Conservation (phyloP, 2,329 filamentous ascomycete species). For the Akanthomyces uredinophilus region DNA sequence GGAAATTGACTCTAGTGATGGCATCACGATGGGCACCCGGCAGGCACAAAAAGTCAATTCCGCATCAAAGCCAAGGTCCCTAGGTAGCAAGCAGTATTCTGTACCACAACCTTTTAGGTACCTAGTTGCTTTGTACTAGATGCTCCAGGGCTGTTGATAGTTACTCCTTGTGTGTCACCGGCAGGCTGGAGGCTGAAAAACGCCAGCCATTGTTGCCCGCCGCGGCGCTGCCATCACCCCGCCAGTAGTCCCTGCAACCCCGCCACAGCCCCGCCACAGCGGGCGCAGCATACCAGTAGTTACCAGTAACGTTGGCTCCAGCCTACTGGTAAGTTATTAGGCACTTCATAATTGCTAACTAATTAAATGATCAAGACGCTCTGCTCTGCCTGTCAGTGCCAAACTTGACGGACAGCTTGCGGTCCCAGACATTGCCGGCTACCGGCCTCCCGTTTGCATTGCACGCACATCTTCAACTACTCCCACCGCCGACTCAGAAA, state of each 20-base stretch:
- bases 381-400: not conserved
- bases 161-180: not conserved
- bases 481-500: not conserved
- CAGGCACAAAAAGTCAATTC: not conserved
- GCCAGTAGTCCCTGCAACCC: not conserved
- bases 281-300: not conserved
- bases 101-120: too few species aligned
- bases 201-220: not conserved
- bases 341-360: too few species aligned
- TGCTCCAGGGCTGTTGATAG: not conserved
- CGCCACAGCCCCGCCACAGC: conserved; percentile 7
- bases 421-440: not conserved
- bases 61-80: too few species aligned
- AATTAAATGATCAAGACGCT: too few species aligned
- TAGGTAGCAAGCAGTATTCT: too few species aligned
- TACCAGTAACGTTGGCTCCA: too few species aligned
- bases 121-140: too few species aligned
- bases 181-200: not conserved
- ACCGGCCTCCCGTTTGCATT: not conserved
- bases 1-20: not conserved
- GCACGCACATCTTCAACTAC: not conserved
- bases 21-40: not conserved
- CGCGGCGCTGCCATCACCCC: not conserved
- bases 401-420: not conserved
- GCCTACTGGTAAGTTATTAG: too few species aligned